Percentiles rank a stretch among this genome's conserved stretches.
phyloP scores from a whole-genome alignment of 2,329 filamentous ascomycete genomes.

The Aspergillus viridinutans region DNA sequence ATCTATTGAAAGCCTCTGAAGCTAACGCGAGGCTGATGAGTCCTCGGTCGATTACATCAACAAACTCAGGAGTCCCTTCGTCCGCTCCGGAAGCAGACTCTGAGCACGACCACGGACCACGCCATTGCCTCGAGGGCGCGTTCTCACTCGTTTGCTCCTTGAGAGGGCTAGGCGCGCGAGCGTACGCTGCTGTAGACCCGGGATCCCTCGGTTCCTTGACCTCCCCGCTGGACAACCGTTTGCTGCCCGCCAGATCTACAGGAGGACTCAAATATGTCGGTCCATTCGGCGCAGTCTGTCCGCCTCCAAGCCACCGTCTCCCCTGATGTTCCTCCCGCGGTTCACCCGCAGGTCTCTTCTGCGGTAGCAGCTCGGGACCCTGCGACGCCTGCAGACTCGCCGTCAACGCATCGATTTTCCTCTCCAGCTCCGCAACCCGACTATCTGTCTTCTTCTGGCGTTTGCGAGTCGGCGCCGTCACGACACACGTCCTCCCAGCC shows the following conservation, averaged over 20 bases:
- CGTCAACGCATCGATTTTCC: slow-evolving; percentile 85
- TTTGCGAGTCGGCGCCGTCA: slow-evolving; percentile 71
- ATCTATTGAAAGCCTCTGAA: slow-evolving; percentile 55
- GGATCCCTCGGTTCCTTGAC: slow-evolving; percentile 17
- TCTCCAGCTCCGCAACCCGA: slow-evolving; percentile 83
- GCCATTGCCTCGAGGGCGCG: slow-evolving; percentile 17
- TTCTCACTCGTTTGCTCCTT: slow-evolving; percentile 18
- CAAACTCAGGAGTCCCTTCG: slow-evolving; percentile 26
- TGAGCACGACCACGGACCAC: slow-evolving; percentile 14
- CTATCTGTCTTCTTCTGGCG: slow-evolving; percentile 89
- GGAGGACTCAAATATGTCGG: slow-evolving; percentile 2
- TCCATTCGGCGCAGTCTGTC: slow-evolving; percentile 6
- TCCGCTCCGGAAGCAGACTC: slow-evolving; percentile 13
- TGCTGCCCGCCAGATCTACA: slow-evolving; percentile 19
- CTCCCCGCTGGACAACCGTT: slow-evolving; percentile 30
- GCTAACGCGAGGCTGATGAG: slow-evolving; percentile 52
- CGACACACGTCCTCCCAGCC: slow-evolving; percentile 70
- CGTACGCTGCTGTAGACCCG: neutral
- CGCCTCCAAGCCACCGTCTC: slow-evolving; percentile 26
- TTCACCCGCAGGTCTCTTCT: slow-evolving; percentile 13
- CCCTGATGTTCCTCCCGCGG: slow-evolving; percentile 39
- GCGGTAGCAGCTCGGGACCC: slow-evolving; percentile 19
- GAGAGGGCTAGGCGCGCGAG: slow-evolving; percentile 12
- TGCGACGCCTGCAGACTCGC: slow-evolving; percentile 65
- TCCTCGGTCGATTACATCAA: slow-evolving; percentile 47